Percentiles rank a stretch among this genome's conserved stretches.
These are phyloP conservation scores for Capsicum chinense DNA, from an alignment of 257 asterid species.

Conservation along the genomic window DNA sequence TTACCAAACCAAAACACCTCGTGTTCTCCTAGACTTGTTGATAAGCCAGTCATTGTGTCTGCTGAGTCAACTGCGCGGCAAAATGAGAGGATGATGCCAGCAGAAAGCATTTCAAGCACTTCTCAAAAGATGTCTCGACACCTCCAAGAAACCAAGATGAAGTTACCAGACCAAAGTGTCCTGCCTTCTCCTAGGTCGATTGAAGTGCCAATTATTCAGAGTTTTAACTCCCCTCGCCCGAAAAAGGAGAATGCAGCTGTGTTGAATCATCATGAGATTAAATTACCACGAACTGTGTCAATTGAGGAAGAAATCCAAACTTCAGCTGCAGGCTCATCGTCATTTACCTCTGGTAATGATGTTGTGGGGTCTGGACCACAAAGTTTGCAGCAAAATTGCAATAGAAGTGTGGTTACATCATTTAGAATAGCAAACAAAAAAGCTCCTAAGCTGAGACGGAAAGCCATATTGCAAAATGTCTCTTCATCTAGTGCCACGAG, in stretches of 20 bases:
- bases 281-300: slow-evolving; percentile 26
- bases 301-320: slow-evolving; percentile 42
- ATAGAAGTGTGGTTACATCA: slow-evolving; percentile 44
- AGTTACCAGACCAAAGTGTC: slow-evolving; percentile 31
- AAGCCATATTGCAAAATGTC: slow-evolving; percentile 52
- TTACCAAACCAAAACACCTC: slow-evolving; percentile 35
- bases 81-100: slow-evolving; percentile 33
- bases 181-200: slow-evolving; percentile 28
- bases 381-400: slow-evolving; percentile 40
- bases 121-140: slow-evolving; percentile 29
- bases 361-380: slow-evolving; percentile 39
- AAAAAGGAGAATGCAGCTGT: slow-evolving; percentile 35
- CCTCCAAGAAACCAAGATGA: slow-evolving; percentile 32
- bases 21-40: slow-evolving; percentile 40
- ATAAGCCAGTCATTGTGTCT: slow-evolving; percentile 32
- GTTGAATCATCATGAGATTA: slow-evolving; percentile 39
- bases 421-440: slow-evolving; percentile 49
- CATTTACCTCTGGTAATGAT: slow-evolving; percentile 32
- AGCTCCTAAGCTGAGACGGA: slow-evolving; percentile 60
- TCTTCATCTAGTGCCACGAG: slow-evolving; percentile 55
- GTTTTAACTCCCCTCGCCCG: slow-evolving; percentile 27
- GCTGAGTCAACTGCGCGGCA: slow-evolving; percentile 34
- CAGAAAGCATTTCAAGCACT: slow-evolving; percentile 35
- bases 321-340: slow-evolving; percentile 36
- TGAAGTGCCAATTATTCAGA: slow-evolving; percentile 16